Evolutionary conservation across 1,284 basidiomycete genomes (phyloP), one percentile per base, ranked within the genome.

Genomic region (Trichosporon faecale): DNA sequence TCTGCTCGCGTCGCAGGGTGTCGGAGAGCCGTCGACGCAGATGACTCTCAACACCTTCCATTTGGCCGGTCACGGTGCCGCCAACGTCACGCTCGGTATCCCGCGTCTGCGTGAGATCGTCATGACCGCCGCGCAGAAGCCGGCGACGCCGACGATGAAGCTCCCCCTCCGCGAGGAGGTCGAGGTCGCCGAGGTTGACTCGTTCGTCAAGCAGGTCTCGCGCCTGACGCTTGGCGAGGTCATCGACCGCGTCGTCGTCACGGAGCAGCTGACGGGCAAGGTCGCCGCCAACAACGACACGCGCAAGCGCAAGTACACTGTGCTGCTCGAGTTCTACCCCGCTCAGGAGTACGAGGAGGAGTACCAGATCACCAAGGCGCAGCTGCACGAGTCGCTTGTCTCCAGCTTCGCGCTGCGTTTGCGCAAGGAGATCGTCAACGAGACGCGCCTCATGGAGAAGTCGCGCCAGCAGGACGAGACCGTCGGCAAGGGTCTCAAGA

Each of bases 31-130:
- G 3, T 99, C 97, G 27, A 99, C 97, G 1, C 97, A 99, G 83
- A 99, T 99, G 97, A 99, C 97, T 23, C 86, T 99, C 75, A 99
- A 99, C 83, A 99, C 97, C 11, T 99, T 99, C 89, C 97, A 99
- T 86, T 98, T 99, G 82, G 95, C 95, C 74, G 94, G 96, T 76
- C 97, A 99, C 83, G 97, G 97, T 85, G 96, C 97, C 70, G 96
- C 97, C 46, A 99, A 99, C 83, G 97, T 99, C 73, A 99, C 97
- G 1, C 88, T 99, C 64, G 97, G 97, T 88, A 99, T 99, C 76
- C 97, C 97, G 64, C 95, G 97, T 84, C 86, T 99, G 27, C 91
- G 96, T 83, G 97, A 99, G 85, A 98, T 99, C 78, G 94, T 99
- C 79, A 98, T 99, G 95, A 98, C 97, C 0, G 97, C 97, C 6